Conservation (phyloP, 768 basidiomycete species). For the Aureoboletus auriporus region DNA sequence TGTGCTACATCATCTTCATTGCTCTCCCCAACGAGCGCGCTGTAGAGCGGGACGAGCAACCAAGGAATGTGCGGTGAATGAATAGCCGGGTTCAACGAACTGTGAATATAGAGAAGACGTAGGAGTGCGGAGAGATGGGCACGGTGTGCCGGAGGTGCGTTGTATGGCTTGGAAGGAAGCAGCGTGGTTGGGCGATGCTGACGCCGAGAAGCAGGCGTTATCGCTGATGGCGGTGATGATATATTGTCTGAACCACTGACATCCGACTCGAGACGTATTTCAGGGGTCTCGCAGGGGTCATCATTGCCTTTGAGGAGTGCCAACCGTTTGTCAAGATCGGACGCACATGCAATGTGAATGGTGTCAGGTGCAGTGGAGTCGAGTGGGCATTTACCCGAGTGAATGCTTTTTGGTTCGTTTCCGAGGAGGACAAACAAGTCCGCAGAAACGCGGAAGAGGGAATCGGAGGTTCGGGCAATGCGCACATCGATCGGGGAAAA, state of each 20-base stretch:
- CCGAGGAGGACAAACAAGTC: conserved; percentile 47
- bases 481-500: conserved; percentile 42
- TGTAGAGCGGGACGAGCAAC: conserved; percentile 66
- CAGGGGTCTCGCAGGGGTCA: conserved; percentile 31
- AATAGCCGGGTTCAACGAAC: conserved; percentile 66
- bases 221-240: conserved; percentile 27
- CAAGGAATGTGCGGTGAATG: conserved; percentile 66
- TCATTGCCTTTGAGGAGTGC: conserved; percentile 35
- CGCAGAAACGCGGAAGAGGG: conserved; percentile 52
- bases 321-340: conserved; percentile 52
- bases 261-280: conserved; percentile 37
- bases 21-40: conserved; percentile 56
- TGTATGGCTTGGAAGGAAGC: conserved; percentile 43
- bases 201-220: conserved; percentile 26
- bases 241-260: conserved; percentile 4
- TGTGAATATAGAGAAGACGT: conserved; percentile 70
- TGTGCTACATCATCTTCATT: conserved; percentile 59
- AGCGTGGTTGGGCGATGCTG: conserved; percentile 39
- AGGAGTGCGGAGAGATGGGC: conserved; percentile 61
- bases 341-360: conserved; percentile 46
- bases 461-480: conserved; percentile 48
- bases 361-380: conserved; percentile 42
- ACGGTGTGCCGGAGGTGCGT: conserved; percentile 47
- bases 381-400: conserved; percentile 42
- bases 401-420: conserved; percentile 44